phyloP scores from a whole-genome alignment of 768 basidiomycete species.

The Leucogyrophana mollusca region DNA sequence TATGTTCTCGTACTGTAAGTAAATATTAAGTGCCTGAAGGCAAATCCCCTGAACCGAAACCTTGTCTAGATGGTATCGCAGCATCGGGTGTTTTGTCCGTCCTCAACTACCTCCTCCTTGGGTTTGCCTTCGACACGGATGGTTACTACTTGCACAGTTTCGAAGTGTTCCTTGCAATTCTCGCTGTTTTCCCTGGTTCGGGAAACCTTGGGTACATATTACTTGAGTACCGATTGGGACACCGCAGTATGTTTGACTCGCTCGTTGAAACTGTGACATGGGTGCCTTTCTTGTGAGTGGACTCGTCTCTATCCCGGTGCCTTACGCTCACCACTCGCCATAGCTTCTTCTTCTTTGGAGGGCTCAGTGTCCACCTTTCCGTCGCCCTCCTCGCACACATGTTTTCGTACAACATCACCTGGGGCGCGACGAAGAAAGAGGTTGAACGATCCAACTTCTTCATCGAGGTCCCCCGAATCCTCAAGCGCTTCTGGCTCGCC shows the following conservation, averaged over 20 bases:
- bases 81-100: constrained; percentile 63
- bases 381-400: constrained; percentile 54
- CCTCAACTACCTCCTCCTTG: constrained; percentile 74
- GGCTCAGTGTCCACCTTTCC: constrained; percentile 52
- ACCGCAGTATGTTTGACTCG: constrained; percentile 22
- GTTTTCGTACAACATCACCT: constrained; percentile 57
- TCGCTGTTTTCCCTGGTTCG: constrained; percentile 73
- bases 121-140: constrained; percentile 70
- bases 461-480: constrained; percentile 79
- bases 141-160: constrained; percentile 78
- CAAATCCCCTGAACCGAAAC: neutral
- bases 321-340: neutral
- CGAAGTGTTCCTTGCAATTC: constrained; percentile 78
- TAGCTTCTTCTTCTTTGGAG: constrained; percentile 55
- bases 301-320: neutral
- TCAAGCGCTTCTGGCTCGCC: constrained; percentile 73
- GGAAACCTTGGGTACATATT: constrained; percentile 72
- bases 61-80: constrained; percentile 49
- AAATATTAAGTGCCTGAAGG: neutral
- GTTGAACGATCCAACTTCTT: constrained; percentile 82
- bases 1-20: constrained; percentile 54
- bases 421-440: constrained; percentile 56
- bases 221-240: constrained; percentile 70
- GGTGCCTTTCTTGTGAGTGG: constrained; percentile 37
- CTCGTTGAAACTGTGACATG: constrained; percentile 24